phyloP scores from a whole-genome alignment of 2,329 filamentous ascomycete species.

The Alternaria gansuensis region DNA sequence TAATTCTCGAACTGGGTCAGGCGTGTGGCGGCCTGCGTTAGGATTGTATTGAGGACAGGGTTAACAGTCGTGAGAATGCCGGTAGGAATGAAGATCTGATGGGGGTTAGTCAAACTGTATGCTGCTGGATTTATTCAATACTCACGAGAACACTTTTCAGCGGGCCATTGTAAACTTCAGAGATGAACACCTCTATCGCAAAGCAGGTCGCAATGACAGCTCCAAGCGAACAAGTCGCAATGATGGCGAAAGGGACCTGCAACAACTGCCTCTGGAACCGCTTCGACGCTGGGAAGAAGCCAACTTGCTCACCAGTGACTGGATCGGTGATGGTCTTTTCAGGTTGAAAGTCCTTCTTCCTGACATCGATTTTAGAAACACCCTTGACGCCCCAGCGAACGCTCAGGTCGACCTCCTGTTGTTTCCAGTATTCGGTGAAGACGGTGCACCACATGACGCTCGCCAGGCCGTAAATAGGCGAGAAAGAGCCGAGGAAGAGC shows the following conservation, averaged over 20 bases:
- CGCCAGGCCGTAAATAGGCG: constrained; percentile 77
- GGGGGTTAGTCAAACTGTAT: constrained; percentile 3
- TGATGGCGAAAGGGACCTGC: constrained; percentile 83
- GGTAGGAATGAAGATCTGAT: constrained; percentile 84
- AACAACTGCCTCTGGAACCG: constrained; percentile 79
- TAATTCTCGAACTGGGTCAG: constrained; percentile 92
- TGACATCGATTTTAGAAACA: constrained; percentile 81
- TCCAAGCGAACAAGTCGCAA: constrained; percentile 76
- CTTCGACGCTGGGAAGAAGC: constrained; percentile 78
- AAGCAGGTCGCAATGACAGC: constrained; percentile 87
- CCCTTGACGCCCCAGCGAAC: constrained; percentile 89
- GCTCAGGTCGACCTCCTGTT: constrained; percentile 85
- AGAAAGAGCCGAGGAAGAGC: constrained; percentile 85
- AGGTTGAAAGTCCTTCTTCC: constrained; percentile 78
- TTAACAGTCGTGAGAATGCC: constrained; percentile 83
- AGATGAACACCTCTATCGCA: constrained; percentile 93
- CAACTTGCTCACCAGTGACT: constrained; percentile 80
- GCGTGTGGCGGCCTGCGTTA: constrained; percentile 78
- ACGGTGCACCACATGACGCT: constrained; percentile 85
- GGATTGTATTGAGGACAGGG: constrained; percentile 76
- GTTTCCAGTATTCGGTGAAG: constrained; percentile 96
- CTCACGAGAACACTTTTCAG: constrained; percentile 83
- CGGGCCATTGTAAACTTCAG: constrained; percentile 89
- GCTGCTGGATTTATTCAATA: constrained; percentile 13
- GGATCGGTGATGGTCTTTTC: constrained; percentile 80